These are phyloP conservation scores for Effrenium voratum DNA, from an alignment of 73 alveolate species.

Conservation along the genomic window DNA sequence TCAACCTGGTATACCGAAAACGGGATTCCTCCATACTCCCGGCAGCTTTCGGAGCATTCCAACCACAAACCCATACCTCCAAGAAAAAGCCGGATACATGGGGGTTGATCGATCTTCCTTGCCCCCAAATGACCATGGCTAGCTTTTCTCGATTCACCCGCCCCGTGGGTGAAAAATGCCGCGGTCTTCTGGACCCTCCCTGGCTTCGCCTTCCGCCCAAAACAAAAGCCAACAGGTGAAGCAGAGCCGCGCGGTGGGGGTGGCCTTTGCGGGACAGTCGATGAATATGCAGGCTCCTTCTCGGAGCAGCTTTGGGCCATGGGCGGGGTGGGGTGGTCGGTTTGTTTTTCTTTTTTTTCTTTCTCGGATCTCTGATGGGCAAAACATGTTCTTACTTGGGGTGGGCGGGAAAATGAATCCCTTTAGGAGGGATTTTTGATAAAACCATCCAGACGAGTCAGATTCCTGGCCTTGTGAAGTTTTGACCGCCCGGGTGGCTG, in stretches of 20 bases:
- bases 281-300: conserved; percentile 25
- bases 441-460: too few species aligned
- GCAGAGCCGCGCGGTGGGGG: conserved; percentile 38
- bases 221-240: too few species aligned
- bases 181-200: not conserved
- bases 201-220: too few species aligned
- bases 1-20: too few species aligned
- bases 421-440: too few species aligned
- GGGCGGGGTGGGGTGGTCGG: not conserved
- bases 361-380: not conserved
- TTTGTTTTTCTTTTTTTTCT: not conserved
- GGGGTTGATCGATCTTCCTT: not conserved
- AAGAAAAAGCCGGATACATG: not conserved
- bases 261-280: conserved; percentile 41
- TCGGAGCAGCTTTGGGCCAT: too few species aligned
- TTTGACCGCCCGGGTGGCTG: too few species aligned
- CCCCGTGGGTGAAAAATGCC: not conserved
- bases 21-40: too few species aligned
- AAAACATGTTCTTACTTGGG: too few species aligned
- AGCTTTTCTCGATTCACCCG: not conserved
- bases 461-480: too few species aligned
- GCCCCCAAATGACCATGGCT: not conserved
- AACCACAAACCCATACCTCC: not conserved
- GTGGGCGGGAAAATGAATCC: too few species aligned
- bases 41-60: too few species aligned